phyloP scores from a whole-genome alignment of 1,284 basidiomycete species.

The Lentinula novae-zelandiae region DNA sequence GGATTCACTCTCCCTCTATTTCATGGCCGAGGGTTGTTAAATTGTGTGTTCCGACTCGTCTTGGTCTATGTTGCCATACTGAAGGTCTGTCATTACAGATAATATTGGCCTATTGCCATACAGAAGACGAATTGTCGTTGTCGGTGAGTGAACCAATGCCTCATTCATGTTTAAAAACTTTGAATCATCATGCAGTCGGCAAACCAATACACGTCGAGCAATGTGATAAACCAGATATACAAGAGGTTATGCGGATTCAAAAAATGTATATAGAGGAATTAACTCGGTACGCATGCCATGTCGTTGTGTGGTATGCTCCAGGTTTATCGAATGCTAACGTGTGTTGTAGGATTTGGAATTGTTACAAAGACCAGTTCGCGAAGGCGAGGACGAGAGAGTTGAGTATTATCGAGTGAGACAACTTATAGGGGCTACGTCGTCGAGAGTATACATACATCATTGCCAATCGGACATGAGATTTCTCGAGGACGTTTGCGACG shows the following conservation, averaged over 20 bases:
- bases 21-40: slow-evolving; percentile 87
- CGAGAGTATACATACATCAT: neutral
- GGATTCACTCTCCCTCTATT: slow-evolving; percentile 97
- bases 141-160: slow-evolving; percentile 59
- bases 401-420: slow-evolving; percentile 63
- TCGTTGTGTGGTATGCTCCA: neutral
- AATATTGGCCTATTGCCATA: slow-evolving; percentile 92
- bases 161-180: neutral
- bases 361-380: slow-evolving; percentile 87
- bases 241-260: slow-evolving; percentile 81
- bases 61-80: neutral
- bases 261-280: slow-evolving; percentile 89
- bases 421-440: neutral
- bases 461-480: too few species aligned
- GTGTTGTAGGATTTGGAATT: slow-evolving; percentile 80
- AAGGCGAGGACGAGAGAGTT: slow-evolving; percentile 69
- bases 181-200: slow-evolving; percentile 54
- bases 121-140: slow-evolving; percentile 90
- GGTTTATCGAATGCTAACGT: neutral
- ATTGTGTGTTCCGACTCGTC: slow-evolving; percentile 60
- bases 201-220: slow-evolving; percentile 82
- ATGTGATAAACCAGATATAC: slow-evolving; percentile 76
- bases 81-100: slow-evolving; percentile 42
- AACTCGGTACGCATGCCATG: slow-evolving; percentile 54
- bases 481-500: too few species aligned